phyloP scores from a whole-genome alignment of 2,329 filamentous ascomycete genomes.

The Colletotrichum aenigma region DNA sequence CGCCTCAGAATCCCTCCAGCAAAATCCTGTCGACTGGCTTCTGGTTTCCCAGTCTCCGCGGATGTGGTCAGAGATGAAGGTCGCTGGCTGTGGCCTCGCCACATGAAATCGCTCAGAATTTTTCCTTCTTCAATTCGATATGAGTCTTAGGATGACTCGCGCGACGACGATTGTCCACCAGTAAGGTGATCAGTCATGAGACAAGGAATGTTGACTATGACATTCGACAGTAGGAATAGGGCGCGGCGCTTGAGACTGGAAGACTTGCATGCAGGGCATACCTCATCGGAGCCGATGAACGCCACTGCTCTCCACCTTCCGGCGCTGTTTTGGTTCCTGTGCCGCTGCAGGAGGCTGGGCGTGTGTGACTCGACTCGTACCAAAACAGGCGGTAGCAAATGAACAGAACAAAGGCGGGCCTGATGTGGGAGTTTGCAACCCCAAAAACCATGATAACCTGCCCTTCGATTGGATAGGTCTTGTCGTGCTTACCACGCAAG shows the following conservation, averaged over 20 bases:
- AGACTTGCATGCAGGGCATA: not conserved
- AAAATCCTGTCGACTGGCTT: not conserved
- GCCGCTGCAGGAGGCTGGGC: not conserved
- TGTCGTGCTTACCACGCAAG: constrained; percentile 1
- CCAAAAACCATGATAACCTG: not conserved
- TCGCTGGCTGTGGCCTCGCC: not conserved
- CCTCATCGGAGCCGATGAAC: not conserved
- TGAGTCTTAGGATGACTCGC: not conserved
- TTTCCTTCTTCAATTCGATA: not conserved
- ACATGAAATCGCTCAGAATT: not conserved
- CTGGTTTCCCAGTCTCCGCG: not conserved
- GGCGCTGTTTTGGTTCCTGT: not conserved
- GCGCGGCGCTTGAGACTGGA: not conserved
- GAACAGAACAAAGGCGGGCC: not conserved
- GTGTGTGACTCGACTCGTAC: not conserved
- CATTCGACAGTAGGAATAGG: not conserved
- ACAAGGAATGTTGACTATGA: not conserved
- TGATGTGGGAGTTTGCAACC: not conserved
- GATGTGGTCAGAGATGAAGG: not conserved
- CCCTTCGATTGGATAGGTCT: not conserved
- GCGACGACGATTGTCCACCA: not conserved
- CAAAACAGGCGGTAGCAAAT: not conserved
- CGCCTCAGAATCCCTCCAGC: not conserved
- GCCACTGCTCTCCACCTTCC: not conserved
- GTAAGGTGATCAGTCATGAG: not conserved